phyloP scores from a whole-genome alignment of 2,329 filamentous ascomycete genomes.

The Fusarium robinianum region DNA sequence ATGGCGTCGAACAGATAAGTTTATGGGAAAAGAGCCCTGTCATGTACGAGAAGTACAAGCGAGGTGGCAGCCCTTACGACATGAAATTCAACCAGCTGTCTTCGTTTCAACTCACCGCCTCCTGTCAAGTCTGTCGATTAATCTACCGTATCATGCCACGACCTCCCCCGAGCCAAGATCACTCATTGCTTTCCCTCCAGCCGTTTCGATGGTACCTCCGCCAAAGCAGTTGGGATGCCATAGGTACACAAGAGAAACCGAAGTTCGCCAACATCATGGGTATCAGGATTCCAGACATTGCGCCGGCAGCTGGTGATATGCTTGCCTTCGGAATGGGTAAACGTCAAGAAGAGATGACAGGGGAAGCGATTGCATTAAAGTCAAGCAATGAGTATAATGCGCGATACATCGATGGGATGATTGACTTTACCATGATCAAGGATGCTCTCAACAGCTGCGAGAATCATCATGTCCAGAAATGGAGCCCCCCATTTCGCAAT shows the following conservation, averaged over 20 bases:
- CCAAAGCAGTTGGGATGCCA: background rate
- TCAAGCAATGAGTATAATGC: background rate
- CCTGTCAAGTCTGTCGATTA: constrained; percentile 3
- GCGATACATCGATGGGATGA: background rate
- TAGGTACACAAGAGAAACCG: background rate
- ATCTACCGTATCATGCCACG: constrained; percentile 4
- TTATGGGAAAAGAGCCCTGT: background rate
- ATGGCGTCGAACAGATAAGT: background rate
- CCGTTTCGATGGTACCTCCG: too few species aligned
- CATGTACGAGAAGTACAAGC: background rate
- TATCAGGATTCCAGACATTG: background rate
- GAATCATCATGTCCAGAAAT: background rate
- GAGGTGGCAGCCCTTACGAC: background rate
- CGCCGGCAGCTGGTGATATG: too few species aligned
- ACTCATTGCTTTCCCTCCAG: background rate
- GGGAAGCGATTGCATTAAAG: constrained; percentile 1
- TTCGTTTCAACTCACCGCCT: background rate
- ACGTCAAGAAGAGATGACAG: background rate
- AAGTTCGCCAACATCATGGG: constrained; percentile 1
- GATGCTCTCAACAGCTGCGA: background rate
- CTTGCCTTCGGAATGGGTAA: too few species aligned
- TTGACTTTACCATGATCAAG: background rate
- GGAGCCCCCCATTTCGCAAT: background rate
- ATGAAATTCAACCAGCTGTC: background rate
- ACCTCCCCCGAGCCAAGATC: background rate